phyloP scores from a whole-genome alignment of 1,284 basidiomycete genomes.

The Pseudozyma pruni region DNA sequence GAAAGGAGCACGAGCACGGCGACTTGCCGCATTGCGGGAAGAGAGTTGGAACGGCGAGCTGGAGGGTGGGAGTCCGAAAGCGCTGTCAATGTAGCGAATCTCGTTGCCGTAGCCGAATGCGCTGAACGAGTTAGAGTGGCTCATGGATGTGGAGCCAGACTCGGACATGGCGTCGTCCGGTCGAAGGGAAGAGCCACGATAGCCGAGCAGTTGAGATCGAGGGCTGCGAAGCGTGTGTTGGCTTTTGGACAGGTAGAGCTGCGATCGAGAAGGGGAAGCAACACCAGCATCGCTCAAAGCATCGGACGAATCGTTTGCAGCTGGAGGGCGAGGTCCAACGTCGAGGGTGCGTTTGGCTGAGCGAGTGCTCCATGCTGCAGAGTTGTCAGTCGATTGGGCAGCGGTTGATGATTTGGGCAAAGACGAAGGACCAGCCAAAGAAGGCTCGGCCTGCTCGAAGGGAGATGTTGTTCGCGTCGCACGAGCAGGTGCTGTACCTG shows the following conservation, averaged over 20 bases:
- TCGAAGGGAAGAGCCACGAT: conserved; percentile 41
- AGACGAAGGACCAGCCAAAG: conserved; percentile 25
- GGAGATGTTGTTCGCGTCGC: conserved; percentile 11
- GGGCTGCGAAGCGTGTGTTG: conserved; percentile 30
- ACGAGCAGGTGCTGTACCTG: conserved; percentile 20
- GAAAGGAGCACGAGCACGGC: conserved; percentile 18
- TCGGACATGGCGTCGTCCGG: conserved; percentile 51
- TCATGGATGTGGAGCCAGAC: conserved; percentile 30
- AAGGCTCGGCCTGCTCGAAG: conserved; percentile 7
- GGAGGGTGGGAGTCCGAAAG: conserved; percentile 42
- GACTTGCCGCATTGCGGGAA: conserved; percentile 25
- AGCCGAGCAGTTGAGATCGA: conserved; percentile 28
- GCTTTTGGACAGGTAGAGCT: conserved; percentile 8
- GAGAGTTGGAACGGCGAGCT: conserved; percentile 53
- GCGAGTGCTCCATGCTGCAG: conserved; percentile 29
- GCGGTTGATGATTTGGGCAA: conserved; percentile 5
- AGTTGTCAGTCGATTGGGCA: conserved; percentile 9
- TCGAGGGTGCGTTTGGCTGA: conserved; percentile 33
- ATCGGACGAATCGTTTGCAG: conserved; percentile 15
- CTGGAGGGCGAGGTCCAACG: conserved; percentile 4
- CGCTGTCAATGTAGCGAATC: conserved; percentile 39
- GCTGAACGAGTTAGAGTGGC: conserved; percentile 43
- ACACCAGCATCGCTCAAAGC: conserved; percentile 17
- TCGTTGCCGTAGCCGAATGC: conserved; percentile 57
- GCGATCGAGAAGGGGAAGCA: conserved; percentile 20